These are phyloP conservation scores for Stenocarpella maydis DNA, from an alignment of 2,329 filamentous ascomycete genomes.

Conservation along the genomic window DNA sequence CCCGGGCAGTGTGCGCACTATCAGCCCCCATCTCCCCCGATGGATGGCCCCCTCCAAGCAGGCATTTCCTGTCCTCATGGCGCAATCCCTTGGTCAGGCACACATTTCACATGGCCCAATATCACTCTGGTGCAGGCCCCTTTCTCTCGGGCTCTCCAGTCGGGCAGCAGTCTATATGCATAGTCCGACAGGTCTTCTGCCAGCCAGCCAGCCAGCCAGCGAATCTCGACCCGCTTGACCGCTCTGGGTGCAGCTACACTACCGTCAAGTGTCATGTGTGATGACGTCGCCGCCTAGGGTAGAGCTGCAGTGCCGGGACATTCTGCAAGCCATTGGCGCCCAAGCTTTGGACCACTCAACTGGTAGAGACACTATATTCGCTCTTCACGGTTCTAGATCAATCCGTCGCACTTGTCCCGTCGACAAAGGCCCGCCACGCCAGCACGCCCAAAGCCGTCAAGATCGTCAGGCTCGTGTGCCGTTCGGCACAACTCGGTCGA, in stretches of 20 bases:
- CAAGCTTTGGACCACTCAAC: slow-evolving; percentile 1
- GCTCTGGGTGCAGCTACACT: neutral
- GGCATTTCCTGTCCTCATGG: slow-evolving; percentile 24
- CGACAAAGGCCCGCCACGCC: too few species aligned
- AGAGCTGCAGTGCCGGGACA: slow-evolving; percentile 15
- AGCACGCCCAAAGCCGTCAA: too few species aligned
- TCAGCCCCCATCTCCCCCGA: neutral
- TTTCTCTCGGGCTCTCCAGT: slow-evolving; percentile 10
- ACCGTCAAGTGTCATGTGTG: slow-evolving; percentile 19
- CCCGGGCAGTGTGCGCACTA: neutral
- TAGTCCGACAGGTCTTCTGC: neutral
- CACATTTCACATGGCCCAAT: slow-evolving; percentile 22
- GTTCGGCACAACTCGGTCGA: neutral
- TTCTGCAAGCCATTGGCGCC: neutral
- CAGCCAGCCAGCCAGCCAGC: too few species aligned
- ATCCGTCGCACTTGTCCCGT: neutral
- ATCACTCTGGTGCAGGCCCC: slow-evolving; percentile 1
- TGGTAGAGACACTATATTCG: neutral
- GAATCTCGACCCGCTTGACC: neutral
- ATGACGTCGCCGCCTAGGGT: slow-evolving; percentile 18
- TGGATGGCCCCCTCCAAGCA: neutral
- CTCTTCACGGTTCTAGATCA: slow-evolving; percentile 2
- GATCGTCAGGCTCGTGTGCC: neutral
- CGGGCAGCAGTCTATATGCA: slow-evolving; percentile 21
- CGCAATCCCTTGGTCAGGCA: slow-evolving; percentile 12